Evolutionary conservation across 116 monocot genomes (phyloP).

Genomic region (Papilionanthe hybrid): DNA sequence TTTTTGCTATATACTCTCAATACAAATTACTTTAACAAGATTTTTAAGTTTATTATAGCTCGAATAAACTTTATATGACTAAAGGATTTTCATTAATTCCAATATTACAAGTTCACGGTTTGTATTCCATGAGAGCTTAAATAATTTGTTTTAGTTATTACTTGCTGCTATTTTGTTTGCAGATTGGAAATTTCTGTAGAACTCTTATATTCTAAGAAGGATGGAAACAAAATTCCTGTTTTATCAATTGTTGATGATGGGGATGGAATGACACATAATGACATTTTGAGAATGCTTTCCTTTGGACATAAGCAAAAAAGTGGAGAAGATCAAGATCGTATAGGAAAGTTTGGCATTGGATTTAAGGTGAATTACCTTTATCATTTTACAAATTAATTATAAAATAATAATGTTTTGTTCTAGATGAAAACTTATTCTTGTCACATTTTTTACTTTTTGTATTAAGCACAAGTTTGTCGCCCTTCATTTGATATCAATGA

Average conservation of each 20-base stretch:
- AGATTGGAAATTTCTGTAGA: slow-evolving; percentile 64
- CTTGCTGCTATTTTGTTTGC: not conserved
- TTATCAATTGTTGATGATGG: slow-evolving; percentile 73
- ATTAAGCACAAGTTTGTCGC: not conserved
- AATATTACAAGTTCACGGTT: not conserved
- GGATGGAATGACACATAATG: slow-evolving; percentile 56
- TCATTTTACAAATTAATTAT: not conserved
- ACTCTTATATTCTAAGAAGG: slow-evolving; percentile 43
- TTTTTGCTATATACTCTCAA: not conserved
- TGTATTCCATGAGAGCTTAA: not conserved
- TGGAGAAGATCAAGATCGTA: slow-evolving; percentile 27
- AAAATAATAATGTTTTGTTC: not conserved
- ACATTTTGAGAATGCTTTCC: slow-evolving; percentile 68
- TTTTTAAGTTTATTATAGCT: not conserved
- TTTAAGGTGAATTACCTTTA: slow-evolving; percentile 50
- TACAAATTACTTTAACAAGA: not conserved
- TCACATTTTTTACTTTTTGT: not conserved
- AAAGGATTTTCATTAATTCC: too few species aligned
- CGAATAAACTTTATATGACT: not conserved
- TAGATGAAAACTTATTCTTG: not conserved
- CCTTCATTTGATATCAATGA: not conserved
- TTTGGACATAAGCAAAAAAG: slow-evolving; percentile 54
- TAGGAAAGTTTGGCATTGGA: slow-evolving; percentile 80
- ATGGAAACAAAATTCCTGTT: slow-evolving; percentile 49
- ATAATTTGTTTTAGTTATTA: not conserved